phyloP scores from a whole-genome alignment of 2,329 filamentous ascomycete species.

The Pseudogymnoascus sp. region DNA sequence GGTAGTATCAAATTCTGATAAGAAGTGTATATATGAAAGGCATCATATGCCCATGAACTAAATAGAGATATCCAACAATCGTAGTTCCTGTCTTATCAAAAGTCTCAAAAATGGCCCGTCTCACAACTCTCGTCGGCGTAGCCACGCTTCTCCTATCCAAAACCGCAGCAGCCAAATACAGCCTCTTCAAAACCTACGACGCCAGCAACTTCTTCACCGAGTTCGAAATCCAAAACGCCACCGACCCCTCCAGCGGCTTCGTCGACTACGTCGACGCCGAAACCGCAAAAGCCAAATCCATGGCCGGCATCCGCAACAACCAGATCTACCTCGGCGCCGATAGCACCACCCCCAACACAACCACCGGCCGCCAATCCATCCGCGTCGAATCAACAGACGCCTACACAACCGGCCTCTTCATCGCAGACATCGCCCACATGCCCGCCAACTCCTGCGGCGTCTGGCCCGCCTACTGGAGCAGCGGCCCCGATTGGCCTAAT shows the following conservation, averaged over 20 bases:
- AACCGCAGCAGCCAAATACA: not conserved
- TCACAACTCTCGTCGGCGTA: not conserved
- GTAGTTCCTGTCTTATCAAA: not conserved
- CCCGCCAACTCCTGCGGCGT: constrained; percentile 44
- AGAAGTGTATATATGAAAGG: not conserved
- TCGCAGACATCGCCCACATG: constrained; percentile 51
- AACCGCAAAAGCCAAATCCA: not conserved
- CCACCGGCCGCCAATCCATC: constrained; percentile 25
- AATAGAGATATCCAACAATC: not conserved
- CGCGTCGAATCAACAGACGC: constrained; percentile 51
- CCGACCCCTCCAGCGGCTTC: constrained; percentile 37
- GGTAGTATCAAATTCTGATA: not conserved
- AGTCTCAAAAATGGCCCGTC: not conserved
- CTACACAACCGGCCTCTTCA: constrained; percentile 47
- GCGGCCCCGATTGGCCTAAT: constrained; percentile 51
- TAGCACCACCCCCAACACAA: constrained; percentile 38
- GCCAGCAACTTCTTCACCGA: constrained; percentile 34
- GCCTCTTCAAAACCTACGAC: not conserved
- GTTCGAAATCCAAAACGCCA: constrained; percentile 36
- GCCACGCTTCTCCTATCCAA: not conserved
- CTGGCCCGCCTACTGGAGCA: constrained; percentile 57
- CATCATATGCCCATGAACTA: not conserved
- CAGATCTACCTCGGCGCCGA: constrained; percentile 34
- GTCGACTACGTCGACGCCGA: constrained; percentile 35
- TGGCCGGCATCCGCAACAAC: not conserved